These are phyloP conservation scores for Clathrospora elynae DNA, from an alignment of 2,329 filamentous ascomycete species.

Conservation along the genomic window DNA sequence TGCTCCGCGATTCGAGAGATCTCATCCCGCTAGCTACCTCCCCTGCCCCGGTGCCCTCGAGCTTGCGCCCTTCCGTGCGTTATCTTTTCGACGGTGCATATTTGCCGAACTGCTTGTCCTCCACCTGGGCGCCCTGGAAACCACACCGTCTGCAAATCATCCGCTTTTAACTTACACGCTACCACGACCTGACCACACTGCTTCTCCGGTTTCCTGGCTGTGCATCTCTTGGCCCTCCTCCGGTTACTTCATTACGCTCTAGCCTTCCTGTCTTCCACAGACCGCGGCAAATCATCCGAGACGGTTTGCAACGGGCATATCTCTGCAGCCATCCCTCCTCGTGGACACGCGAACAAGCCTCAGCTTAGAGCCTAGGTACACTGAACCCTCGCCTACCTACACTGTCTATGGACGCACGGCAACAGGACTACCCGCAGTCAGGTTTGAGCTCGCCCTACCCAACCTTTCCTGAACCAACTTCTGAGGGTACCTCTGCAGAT, in stretches of 20 bases:
- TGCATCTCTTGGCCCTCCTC: slow-evolving; percentile 40
- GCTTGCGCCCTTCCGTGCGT: slow-evolving; percentile 47
- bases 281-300: slow-evolving; percentile 47
- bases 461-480: slow-evolving; percentile 65
- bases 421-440: slow-evolving; percentile 60
- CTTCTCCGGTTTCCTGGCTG: slow-evolving; percentile 46
- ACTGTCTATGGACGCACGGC: slow-evolving; percentile 61
- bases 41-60: slow-evolving; percentile 40
- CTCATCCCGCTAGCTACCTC: slow-evolving; percentile 26
- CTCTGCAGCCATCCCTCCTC: slow-evolving; percentile 54
- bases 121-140: slow-evolving; percentile 45
- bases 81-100: slow-evolving; percentile 48
- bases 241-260: slow-evolving; percentile 32
- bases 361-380: slow-evolving; percentile 48
- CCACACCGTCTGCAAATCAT: slow-evolving; percentile 55
- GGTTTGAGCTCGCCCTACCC: slow-evolving; percentile 61
- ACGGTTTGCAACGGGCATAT: slow-evolving; percentile 53
- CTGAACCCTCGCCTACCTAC: slow-evolving; percentile 38
- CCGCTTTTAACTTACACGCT: slow-evolving; percentile 55
- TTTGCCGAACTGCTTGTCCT: slow-evolving; percentile 49
- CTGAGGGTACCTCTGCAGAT: slow-evolving; percentile 88
- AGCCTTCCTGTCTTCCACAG: slow-evolving; percentile 35
- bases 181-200: slow-evolving; percentile 46
- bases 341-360: slow-evolving; percentile 46
- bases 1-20: slow-evolving; percentile 46